Base-by-base conservation (phyloP, 2,329 filamentous ascomycete genomes). In the Gliomastix tumulicola region DNA sequence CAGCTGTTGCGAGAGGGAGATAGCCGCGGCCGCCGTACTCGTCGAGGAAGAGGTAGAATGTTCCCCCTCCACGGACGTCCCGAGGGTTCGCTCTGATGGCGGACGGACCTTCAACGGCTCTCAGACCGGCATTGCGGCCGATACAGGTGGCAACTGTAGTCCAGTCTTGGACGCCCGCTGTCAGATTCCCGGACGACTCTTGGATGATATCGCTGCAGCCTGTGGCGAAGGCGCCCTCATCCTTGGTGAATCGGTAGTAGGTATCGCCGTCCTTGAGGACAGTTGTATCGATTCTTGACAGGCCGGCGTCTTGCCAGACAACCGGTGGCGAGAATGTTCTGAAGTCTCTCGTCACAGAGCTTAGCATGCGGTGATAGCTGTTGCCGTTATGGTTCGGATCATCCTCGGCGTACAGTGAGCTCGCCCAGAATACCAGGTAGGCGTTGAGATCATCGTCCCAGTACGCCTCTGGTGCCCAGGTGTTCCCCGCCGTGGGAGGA, bases 221-320 rank as follows among this genome's bases (percentile, higher is more conserved):
- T 1, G 69, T 73, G 5, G 51, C 58, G 16, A 53, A 55, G 3
- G 59, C 66, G 0, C 68, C 69, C 38, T 75, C 71, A 28, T 75
- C 71, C 39, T 76, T 75, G 15, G 69, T 74, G 46, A 75, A 76
- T 9, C 71, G 68, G 45, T 71, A 69, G 47, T 67, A 74, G 0
- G 49, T 50, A 9, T 50, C 49, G 2, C 56, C 57, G 0, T 59
- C 59, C 36, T 67, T 55, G 12, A 74, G 47, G 0, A 74, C 66
- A 0, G 70, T 74, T 0, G 70, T 67, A 44, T 75, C 71, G 18
- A 75, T 75, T 2, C 70, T 60, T 2, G 71, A 66, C 34, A 59
- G 60, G 9, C 67, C 64, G 3, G 63, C 65, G 34, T 75, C 71
- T 36, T 74, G 69, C 69, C 69, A 74, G 15, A 71, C 48, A 30